These are phyloP conservation scores for Abrus pulchellus DNA, from an alignment of 306 rosid genomes.

Conservation along the genomic window DNA sequence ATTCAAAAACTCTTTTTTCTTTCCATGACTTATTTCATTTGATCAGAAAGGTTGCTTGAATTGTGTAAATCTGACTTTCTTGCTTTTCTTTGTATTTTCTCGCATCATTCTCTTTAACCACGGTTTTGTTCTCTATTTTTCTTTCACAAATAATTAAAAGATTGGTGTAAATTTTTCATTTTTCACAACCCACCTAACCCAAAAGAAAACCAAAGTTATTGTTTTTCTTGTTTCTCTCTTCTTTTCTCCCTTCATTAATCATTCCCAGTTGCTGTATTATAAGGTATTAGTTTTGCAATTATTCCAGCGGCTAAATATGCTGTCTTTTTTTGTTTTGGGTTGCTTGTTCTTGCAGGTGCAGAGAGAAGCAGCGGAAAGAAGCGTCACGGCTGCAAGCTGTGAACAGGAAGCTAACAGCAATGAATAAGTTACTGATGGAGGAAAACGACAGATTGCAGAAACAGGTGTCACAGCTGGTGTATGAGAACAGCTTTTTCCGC, in stretches of 20 bases:
- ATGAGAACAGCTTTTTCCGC: constrained; percentile 91
- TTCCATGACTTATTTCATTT: background rate
- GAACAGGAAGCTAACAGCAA: constrained; percentile 93
- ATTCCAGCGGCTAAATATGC: background rate
- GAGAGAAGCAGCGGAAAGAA: constrained; percentile 98
- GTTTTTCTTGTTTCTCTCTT: background rate
- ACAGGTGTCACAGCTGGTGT: constrained; percentile 95
- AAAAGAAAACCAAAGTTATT: constrained; percentile 1
- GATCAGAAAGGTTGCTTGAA: constrained; percentile 18
- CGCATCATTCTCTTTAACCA: background rate
- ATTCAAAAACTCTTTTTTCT: background rate
- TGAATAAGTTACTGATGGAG: constrained; percentile 96
- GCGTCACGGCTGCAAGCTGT: constrained; percentile 93
- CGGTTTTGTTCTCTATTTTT: background rate
- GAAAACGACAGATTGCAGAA: constrained; percentile 98
- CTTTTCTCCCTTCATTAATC: background rate
- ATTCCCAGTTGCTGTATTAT: background rate
- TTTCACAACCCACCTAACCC: background rate
- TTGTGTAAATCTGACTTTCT: background rate
- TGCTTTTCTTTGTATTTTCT: no score
- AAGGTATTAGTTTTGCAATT: background rate
- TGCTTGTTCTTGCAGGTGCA: constrained; percentile 64
- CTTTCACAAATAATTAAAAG: background rate
- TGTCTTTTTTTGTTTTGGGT: background rate
- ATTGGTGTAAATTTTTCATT: background rate